Evolutionary conservation across 2,329 filamentous ascomycete genomes (phyloP).

Genomic region (Arachnomyces sp.): DNA sequence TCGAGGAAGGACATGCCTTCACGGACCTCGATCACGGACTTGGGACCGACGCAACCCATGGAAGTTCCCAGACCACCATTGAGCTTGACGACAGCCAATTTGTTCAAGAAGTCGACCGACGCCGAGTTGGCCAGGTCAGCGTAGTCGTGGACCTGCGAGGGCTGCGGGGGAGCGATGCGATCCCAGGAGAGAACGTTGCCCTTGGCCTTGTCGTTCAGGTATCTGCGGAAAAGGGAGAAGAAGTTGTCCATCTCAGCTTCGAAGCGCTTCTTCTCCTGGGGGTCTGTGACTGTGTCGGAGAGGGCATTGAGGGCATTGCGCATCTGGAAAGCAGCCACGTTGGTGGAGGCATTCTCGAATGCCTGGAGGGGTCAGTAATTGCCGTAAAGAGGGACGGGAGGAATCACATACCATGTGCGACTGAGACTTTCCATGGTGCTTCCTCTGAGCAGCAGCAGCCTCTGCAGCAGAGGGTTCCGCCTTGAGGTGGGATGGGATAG

Average conservation of each 20-base stretch:
- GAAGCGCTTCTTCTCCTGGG: conserved; percentile 67
- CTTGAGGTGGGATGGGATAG: conserved; percentile 73
- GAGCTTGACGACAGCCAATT: conserved; percentile 96
- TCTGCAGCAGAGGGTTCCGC: conserved; percentile 44
- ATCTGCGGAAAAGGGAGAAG: conserved; percentile 96
- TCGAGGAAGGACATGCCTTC: conserved; percentile 99
- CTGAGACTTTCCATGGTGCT: conserved; percentile 48
- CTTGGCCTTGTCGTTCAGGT: conserved; percentile 98
- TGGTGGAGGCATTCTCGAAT: conserved; percentile 98
- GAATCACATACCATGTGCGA: conserved; percentile 45
- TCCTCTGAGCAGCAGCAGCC: conserved; percentile 32
- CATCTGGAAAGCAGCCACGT: conserved; percentile 97
- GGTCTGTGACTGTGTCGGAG: conserved; percentile 78
- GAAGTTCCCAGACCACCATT: conserved; percentile 99
- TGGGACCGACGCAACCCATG: conserved; percentile 98
- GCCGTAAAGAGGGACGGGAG: neutral
- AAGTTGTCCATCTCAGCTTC: conserved; percentile 99
- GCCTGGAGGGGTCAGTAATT: conserved; percentile 50
- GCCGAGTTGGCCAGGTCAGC: conserved; percentile 80
- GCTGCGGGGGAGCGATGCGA: conserved; percentile 86
- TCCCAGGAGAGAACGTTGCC: conserved; percentile 95
- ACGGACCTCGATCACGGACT: conserved; percentile 98
- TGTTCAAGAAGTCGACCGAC: conserved; percentile 89
- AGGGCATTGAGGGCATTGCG: conserved; percentile 93
- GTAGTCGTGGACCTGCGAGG: conserved; percentile 92